phyloP scores from a whole-genome alignment of 768 basidiomycete species.

The Auricularia heimuer region DNA sequence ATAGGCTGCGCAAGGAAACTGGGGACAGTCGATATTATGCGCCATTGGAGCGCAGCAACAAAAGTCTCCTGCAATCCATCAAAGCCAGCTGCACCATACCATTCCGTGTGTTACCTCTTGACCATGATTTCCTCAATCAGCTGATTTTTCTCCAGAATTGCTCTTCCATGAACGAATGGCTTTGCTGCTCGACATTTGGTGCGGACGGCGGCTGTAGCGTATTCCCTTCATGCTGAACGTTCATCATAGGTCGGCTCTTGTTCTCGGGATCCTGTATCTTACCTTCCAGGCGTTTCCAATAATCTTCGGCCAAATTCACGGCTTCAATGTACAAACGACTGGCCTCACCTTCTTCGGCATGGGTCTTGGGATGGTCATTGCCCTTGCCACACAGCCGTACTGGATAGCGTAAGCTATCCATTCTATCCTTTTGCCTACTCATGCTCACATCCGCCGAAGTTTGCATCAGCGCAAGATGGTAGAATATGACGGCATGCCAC shows the following conservation, averaged over 20 bases:
- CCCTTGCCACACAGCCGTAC: slow-evolving; percentile 22
- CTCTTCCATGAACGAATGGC: slow-evolving; percentile 67
- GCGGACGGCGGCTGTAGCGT: slow-evolving; percentile 1
- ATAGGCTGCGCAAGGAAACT: slow-evolving; percentile 45
- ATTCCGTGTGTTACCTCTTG: slow-evolving; percentile 43
- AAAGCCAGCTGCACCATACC: slow-evolving; percentile 55
- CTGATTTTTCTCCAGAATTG: slow-evolving; percentile 34
- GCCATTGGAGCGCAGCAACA: slow-evolving; percentile 44
- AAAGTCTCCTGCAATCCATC: slow-evolving; percentile 38
- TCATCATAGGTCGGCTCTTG: slow-evolving; percentile 6
- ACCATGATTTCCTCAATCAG: neutral
- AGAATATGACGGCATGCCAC: slow-evolving; percentile 36
- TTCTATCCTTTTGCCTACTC: slow-evolving; percentile 3
- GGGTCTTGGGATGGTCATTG: slow-evolving; percentile 35
- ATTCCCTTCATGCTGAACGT: slow-evolving; percentile 13
- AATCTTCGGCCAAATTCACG: slow-evolving; percentile 36
- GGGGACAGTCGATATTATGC: slow-evolving; percentile 47
- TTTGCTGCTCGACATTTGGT: slow-evolving; percentile 62
- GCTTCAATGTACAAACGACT: slow-evolving; percentile 42
- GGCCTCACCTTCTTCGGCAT: slow-evolving; percentile 44
- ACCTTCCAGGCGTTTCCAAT: slow-evolving; percentile 50
- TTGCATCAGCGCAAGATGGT: slow-evolving; percentile 27
- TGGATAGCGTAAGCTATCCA: slow-evolving; percentile 14
- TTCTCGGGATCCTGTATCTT: slow-evolving; percentile 38
- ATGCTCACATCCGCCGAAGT: slow-evolving; percentile 17